These are phyloP conservation scores for Talaromyces borbonicus DNA, from an alignment of 495 filamentous ascomycete genomes.

Conservation along the genomic window DNA sequence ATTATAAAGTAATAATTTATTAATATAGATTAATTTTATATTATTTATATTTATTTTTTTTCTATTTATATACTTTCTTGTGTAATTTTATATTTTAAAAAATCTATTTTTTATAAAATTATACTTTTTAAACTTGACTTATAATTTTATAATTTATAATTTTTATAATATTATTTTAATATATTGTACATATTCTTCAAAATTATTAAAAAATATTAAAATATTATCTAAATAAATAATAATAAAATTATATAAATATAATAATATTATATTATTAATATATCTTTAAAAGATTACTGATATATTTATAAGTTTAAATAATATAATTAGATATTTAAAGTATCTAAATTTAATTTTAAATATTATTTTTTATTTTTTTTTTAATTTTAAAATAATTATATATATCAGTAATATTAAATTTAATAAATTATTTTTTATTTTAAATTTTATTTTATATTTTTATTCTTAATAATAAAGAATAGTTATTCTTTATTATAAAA, in stretches of 20 bases:
- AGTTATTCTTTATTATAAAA: constrained; percentile 29
- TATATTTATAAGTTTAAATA: background rate
- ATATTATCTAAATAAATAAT: constrained; percentile 27
- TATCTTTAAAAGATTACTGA: constrained; percentile 4
- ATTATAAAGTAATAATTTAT: too few species aligned
- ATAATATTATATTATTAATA: constrained; percentile 5
- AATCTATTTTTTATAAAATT: constrained; percentile 17
- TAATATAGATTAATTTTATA: constrained; percentile 15
- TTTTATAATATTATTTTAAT: constrained; percentile 11
- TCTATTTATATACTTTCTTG: constrained; percentile 14
- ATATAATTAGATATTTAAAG: background rate
- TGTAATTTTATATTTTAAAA: constrained; percentile 15
- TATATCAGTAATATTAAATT: constrained; percentile 14
- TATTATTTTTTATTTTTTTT: background rate
- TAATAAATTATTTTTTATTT: constrained; percentile 1
- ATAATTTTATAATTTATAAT: constrained; percentile 10
- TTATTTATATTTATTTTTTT: constrained; percentile 11
- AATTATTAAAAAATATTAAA: constrained; percentile 21
- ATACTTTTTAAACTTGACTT: constrained; percentile 16
- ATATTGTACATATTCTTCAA: constrained; percentile 15
- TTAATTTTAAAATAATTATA: background rate
- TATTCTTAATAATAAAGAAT: constrained; percentile 5
- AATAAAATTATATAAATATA: constrained; percentile 16
- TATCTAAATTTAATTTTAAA: background rate
- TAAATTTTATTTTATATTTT: constrained; percentile 7